A percentile compares a stretch with the other conserved stretches of the same genome.
These are phyloP conservation scores for Cordyceps fumosorosea DNA, from an alignment of 2,329 filamentous ascomycete species.

Conservation along the genomic window DNA sequence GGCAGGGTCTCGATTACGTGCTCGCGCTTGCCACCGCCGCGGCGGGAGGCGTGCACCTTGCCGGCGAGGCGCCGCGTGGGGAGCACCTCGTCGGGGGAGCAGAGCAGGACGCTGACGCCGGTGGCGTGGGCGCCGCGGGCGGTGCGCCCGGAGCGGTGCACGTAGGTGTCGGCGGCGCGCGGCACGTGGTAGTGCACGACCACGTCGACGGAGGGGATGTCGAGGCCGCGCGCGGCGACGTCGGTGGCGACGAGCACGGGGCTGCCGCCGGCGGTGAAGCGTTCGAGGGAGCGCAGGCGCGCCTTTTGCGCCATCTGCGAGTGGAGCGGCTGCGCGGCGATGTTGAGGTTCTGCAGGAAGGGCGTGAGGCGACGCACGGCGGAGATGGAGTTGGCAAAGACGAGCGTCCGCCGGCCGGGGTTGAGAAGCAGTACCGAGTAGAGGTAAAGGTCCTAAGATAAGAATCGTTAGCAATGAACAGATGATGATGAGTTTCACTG, in stretches of 20 bases:
- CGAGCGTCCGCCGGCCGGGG: slow-evolving; percentile 70
- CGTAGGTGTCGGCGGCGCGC: slow-evolving; percentile 84
- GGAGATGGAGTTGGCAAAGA: slow-evolving; percentile 95
- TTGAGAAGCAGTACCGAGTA: slow-evolving; percentile 83
- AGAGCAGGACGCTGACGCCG: slow-evolving; percentile 81
- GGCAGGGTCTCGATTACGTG: slow-evolving; percentile 75
- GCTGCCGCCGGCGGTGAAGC: slow-evolving; percentile 63
- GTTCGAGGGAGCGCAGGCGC: slow-evolving; percentile 84
- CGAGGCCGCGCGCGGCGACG: slow-evolving; percentile 86
- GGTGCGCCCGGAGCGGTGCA: slow-evolving; percentile 90
- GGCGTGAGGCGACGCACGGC: slow-evolving; percentile 81
- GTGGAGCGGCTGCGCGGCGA: slow-evolving; percentile 73
- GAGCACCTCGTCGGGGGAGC: slow-evolving; percentile 82
- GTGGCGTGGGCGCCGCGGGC: slow-evolving; percentile 66
- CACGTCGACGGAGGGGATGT: slow-evolving; percentile 83
- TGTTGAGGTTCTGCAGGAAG: slow-evolving; percentile 72
- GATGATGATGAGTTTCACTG: not conserved
- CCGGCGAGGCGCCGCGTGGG: slow-evolving; percentile 77
- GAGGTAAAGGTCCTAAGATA: slow-evolving; percentile 72
- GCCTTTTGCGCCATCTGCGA: slow-evolving; percentile 96
- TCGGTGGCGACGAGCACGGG: slow-evolving; percentile 84
- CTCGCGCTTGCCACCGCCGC: slow-evolving; percentile 37
- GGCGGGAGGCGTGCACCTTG: slow-evolving; percentile 69
- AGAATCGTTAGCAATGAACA: not conserved
- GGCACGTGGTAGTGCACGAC: slow-evolving; percentile 95